phyloP scores from a whole-genome alignment of 805 yeast species.

The Jamesozyma lodderae region DNA sequence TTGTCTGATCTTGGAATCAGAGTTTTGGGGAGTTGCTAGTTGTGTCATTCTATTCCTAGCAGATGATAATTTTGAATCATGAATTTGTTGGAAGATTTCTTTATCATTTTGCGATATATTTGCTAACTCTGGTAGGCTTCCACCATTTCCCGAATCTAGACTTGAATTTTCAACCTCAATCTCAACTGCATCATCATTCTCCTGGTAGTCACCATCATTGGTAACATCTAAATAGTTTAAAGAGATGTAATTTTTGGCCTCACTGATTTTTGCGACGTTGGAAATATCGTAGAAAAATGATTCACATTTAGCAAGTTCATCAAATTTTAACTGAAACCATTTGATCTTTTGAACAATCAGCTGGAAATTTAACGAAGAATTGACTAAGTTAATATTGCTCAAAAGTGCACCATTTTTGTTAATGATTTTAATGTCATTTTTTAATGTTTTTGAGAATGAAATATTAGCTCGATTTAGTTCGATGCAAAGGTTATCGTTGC shows the following conservation, averaged over 20 bases:
- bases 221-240: slow-evolving; percentile 14
- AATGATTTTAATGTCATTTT: slow-evolving; percentile 9
- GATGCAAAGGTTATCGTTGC: slow-evolving; percentile 9
- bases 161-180: too few relatives aligned
- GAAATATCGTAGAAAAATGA: slow-evolving; percentile 6
- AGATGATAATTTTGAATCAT: too few relatives aligned
- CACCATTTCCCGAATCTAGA: too few relatives aligned
- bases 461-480: slow-evolving; percentile 11
- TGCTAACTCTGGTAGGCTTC: too few relatives aligned
- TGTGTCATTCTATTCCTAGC: slow-evolving; percentile 2
- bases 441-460: slow-evolving; percentile 7
- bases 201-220: slow-evolving; percentile 2
- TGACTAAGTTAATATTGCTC: slow-evolving; percentile 1
- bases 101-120: too few relatives aligned
- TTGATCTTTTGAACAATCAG: slow-evolving; percentile 3
- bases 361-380: background rate
- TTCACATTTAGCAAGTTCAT: slow-evolving; percentile 1
- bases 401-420: slow-evolving; percentile 1
- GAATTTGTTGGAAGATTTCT: too few relatives aligned
- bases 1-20: slow-evolving; percentile 7
- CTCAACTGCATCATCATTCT: too few relatives aligned
- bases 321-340: slow-evolving; percentile 9
- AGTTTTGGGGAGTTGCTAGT: slow-evolving; percentile 14
- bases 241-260: slow-evolving; percentile 22
- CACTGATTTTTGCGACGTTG: slow-evolving; percentile 26